These are phyloP conservation scores for Globisporangium paddicum DNA, from an alignment of 352 stramenopile species.

Conservation along the genomic window DNA sequence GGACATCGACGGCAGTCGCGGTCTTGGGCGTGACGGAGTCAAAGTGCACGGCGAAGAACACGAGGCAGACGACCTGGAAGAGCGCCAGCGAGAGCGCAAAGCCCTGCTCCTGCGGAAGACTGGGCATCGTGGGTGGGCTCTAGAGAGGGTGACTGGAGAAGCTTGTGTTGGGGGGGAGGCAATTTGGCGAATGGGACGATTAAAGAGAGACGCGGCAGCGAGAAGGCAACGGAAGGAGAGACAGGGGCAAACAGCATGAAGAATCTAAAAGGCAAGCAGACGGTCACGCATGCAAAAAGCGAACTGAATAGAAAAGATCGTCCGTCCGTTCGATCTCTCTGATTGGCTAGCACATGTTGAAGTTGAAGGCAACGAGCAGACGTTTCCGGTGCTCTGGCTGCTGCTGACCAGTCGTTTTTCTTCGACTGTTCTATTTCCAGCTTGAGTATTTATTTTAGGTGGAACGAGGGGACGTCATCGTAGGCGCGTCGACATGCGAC, in stretches of 20 bases:
- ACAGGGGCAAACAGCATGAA: too few species aligned
- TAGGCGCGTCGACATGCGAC: background rate
- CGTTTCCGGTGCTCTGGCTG: background rate
- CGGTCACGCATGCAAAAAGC: background rate
- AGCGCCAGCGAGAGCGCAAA: conserved; percentile 36
- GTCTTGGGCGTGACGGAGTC: conserved; percentile 33
- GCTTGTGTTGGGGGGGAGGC: background rate
- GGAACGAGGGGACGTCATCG: conserved; percentile 3
- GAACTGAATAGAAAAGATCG: conserved; percentile 4
- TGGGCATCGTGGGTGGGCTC: conserved; percentile 3
- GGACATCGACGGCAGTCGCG: conserved; percentile 6
- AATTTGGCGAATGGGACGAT: background rate
- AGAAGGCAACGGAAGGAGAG: background rate
- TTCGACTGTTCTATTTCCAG: background rate
- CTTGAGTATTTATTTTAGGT: background rate
- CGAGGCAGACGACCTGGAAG: conserved; percentile 40
- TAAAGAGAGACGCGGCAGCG: background rate
- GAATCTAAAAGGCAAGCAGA: background rate
- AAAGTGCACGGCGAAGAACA: conserved; percentile 44
- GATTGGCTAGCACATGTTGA: background rate
- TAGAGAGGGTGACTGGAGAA: background rate
- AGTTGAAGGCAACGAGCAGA: background rate
- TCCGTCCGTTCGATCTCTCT: background rate
- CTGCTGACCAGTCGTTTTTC: background rate
- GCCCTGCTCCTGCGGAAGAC: conserved; percentile 24